Evolutionary conservation across 805 yeast species (phyloP).

Genomic region (Blastobotrys americana): DNA sequence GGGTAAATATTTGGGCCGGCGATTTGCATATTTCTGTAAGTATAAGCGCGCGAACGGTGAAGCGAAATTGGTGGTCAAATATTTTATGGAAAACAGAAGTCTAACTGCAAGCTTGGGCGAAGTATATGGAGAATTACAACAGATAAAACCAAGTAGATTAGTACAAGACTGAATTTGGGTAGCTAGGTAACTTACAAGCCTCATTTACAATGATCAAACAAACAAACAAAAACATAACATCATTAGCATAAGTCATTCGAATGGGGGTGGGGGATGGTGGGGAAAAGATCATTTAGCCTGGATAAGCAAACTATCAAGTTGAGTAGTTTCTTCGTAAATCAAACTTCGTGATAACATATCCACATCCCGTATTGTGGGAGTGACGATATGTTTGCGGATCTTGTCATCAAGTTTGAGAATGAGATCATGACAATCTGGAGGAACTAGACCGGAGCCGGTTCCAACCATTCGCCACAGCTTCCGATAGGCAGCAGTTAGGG

Average conservation of each 20-base stretch:
- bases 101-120: constrained; percentile 10
- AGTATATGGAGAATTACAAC: constrained; percentile 5
- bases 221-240: background rate
- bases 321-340: constrained; percentile 18
- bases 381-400: constrained; percentile 15
- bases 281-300: constrained; percentile 9
- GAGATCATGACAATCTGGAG: constrained; percentile 17
- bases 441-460: constrained; percentile 4
- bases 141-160: background rate
- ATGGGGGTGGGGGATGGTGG: background rate
- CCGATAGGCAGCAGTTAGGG: constrained; percentile 19
- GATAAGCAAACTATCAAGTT: constrained; percentile 16
- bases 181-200: background rate
- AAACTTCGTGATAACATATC: constrained; percentile 16
- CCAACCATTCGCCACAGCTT: constrained; percentile 11
- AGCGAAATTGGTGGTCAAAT: background rate
- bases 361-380: constrained; percentile 21
- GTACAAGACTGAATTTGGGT: constrained; percentile 2
- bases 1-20: constrained; percentile 63
- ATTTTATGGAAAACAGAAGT: too few species aligned
- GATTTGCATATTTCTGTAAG: constrained; percentile 38
- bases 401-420: constrained; percentile 20
- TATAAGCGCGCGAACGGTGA: constrained; percentile 3
- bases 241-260: background rate
- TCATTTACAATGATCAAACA: too few species aligned